Evolutionary conservation across 2,329 filamentous ascomycete species (phyloP).

Genomic region (Zarea fungicola): DNA sequence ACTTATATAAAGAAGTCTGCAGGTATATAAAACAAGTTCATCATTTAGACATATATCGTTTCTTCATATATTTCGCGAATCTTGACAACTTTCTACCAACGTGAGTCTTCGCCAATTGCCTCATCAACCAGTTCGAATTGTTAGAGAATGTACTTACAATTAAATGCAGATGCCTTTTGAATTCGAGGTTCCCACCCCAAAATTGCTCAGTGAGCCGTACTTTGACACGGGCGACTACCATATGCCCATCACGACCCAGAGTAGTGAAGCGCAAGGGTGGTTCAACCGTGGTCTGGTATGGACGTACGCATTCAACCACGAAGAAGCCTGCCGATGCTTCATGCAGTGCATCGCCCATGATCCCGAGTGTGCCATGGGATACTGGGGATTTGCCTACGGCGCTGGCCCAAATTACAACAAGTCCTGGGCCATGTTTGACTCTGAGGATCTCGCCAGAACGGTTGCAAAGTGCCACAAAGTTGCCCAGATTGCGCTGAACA

Average conservation of each 20-base stretch:
- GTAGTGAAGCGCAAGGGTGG: conserved; percentile 49
- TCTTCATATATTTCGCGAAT: too few species aligned
- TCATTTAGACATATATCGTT: too few species aligned
- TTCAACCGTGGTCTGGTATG: conserved; percentile 63
- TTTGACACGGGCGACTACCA: conserved; percentile 46
- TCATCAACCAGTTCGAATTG: too few species aligned
- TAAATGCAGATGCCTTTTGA: too few species aligned
- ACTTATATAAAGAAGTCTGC: too few species aligned
- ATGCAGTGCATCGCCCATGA: conserved; percentile 50
- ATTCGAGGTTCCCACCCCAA: too few species aligned
- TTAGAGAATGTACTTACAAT: too few species aligned
- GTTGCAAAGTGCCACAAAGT: conserved; percentile 38
- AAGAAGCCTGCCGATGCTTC: conserved; percentile 58
- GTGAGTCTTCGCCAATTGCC: too few species aligned
- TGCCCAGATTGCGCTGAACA: conserved; percentile 34
- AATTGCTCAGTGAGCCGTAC: too few species aligned
- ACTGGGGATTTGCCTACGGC: conserved; percentile 64
- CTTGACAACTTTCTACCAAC: too few species aligned
- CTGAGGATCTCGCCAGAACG: conserved; percentile 41
- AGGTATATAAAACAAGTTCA: too few species aligned
- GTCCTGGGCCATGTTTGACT: conserved; percentile 64
- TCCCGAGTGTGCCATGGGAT: conserved; percentile 50
- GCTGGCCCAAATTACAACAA: conserved; percentile 70
- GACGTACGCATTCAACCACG: conserved; percentile 66
- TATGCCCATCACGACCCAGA: conserved; percentile 47